Conservation (phyloP, 2,329 filamentous ascomycete species). For the Eurotiales sp. region DNA sequence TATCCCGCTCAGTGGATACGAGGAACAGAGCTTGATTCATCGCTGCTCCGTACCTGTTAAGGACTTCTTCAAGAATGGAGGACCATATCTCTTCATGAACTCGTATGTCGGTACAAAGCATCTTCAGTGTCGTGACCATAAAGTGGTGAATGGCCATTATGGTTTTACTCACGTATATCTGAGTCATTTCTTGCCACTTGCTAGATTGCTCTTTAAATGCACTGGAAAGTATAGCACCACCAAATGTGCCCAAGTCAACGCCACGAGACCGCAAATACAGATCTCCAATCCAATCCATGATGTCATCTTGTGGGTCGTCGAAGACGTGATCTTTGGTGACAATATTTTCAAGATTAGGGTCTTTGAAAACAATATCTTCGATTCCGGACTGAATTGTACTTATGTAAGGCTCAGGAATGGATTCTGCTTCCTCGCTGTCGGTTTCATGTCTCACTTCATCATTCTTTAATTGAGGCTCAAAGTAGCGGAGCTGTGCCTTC, state of each 20-base stretch:
- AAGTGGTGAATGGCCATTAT: constrained; percentile 54
- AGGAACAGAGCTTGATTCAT: constrained; percentile 51
- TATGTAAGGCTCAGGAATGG: background rate
- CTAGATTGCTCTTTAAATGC: constrained; percentile 52
- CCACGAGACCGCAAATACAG: constrained; percentile 42
- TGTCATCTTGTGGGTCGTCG: constrained; percentile 23
- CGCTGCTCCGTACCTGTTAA: constrained; percentile 45
- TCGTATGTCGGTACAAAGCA: constrained; percentile 42
- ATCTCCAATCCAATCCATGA: constrained; percentile 23
- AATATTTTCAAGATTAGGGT: constrained; percentile 8
- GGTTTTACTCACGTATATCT: constrained; percentile 50
- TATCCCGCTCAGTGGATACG: constrained; percentile 48
- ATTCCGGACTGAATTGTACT: background rate
- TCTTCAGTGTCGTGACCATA: constrained; percentile 42
- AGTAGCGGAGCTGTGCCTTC: constrained; percentile 22
- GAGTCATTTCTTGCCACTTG: constrained; percentile 51
- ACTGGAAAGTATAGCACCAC: constrained; percentile 22
- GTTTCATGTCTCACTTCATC: background rate
- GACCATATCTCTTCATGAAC: constrained; percentile 45
- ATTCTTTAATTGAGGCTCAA: constrained; percentile 6
- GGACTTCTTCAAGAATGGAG: constrained; percentile 45
- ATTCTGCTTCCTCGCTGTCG: constrained; percentile 9
- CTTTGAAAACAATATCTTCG: constrained; percentile 7
- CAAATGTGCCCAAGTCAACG: constrained; percentile 53
- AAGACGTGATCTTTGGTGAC: constrained; percentile 1